A percentile compares a stretch with the other conserved stretches of the same genome.
Evolutionary conservation across 2,329 filamentous ascomycete species (phyloP).

Genomic region (Colletotrichum lupini): DNA sequence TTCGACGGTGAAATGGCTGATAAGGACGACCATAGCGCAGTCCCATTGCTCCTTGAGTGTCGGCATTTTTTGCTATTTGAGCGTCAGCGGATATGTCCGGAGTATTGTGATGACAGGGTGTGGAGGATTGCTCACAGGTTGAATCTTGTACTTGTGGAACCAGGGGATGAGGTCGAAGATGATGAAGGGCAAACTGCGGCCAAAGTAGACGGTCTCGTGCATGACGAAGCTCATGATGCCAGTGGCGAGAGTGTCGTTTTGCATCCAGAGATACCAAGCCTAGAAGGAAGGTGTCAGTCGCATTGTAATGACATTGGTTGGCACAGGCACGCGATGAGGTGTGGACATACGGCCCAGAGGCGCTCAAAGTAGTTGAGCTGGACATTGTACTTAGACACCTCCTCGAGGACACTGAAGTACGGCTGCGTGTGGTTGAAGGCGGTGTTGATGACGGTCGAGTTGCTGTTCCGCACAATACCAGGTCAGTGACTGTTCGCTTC

Average conservation of each 20-base stretch:
- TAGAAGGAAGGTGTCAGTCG: slow-evolving; percentile 42
- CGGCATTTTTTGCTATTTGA: slow-evolving; percentile 77
- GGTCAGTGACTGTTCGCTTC: slow-evolving; percentile 15
- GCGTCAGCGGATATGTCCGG: background rate
- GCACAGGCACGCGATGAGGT: slow-evolving; percentile 18
- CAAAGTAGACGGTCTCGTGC: slow-evolving; percentile 96
- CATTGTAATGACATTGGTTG: background rate
- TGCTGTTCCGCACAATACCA: slow-evolving; percentile 48
- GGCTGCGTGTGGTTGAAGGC: slow-evolving; percentile 60
- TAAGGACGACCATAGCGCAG: slow-evolving; percentile 90
- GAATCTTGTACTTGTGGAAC: slow-evolving; percentile 95
- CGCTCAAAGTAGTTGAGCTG: slow-evolving; percentile 88
- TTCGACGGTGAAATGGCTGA: slow-evolving; percentile 98
- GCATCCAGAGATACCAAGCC: slow-evolving; percentile 97
- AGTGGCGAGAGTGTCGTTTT: slow-evolving; percentile 95
- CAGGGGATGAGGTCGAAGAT: slow-evolving; percentile 89
- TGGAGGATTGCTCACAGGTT: slow-evolving; percentile 69
- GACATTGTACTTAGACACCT: slow-evolving; percentile 79
- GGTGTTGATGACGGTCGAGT: slow-evolving; percentile 58
- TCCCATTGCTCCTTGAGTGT: slow-evolving; percentile 94
- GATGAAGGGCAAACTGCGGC: slow-evolving; percentile 89
- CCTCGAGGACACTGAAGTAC: slow-evolving; percentile 70
- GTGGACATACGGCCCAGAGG: slow-evolving; percentile 80
- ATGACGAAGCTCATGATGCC: slow-evolving; percentile 97
- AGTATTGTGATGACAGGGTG: background rate